A percentile compares a stretch with the other conserved stretches of the same genome.
phyloP scores from a whole-genome alignment of 2,329 filamentous ascomycete species.

The Clonostachys chloroleuca region DNA sequence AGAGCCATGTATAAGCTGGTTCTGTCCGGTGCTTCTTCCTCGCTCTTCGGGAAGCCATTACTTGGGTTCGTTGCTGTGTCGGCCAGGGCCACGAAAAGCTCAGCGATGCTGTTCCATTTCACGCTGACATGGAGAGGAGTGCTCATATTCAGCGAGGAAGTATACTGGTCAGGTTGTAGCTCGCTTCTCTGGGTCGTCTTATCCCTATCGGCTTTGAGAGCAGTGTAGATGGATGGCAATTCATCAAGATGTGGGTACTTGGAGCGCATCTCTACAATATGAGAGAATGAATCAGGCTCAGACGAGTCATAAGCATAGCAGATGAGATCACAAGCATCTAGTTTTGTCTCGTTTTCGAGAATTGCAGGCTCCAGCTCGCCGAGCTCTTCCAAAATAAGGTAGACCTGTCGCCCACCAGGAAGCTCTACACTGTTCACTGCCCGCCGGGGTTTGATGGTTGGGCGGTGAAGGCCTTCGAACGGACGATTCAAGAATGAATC shows the following conservation, averaged over 20 bases:
- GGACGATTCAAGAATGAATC: slow-evolving; percentile 88
- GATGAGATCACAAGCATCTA: slow-evolving; percentile 89
- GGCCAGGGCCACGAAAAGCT: slow-evolving; percentile 87
- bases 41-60: slow-evolving; percentile 81
- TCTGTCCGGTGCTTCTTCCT: slow-evolving; percentile 80
- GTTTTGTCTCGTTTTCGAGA: slow-evolving; percentile 82
- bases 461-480: slow-evolving; percentile 79
- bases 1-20: slow-evolving; percentile 83
- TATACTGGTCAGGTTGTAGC: slow-evolving; percentile 88
- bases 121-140: slow-evolving; percentile 92
- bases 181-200: slow-evolving; percentile 95
- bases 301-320: slow-evolving; percentile 97
- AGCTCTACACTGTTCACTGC: slow-evolving; percentile 96
- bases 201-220: slow-evolving; percentile 91
- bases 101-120: slow-evolving; percentile 88
- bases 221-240: slow-evolving; percentile 88
- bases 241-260: slow-evolving; percentile 81
- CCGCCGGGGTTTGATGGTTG: slow-evolving; percentile 90
- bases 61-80: slow-evolving; percentile 89
- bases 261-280: slow-evolving; percentile 77
- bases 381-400: slow-evolving; percentile 91
- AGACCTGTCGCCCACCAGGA: slow-evolving; percentile 93
- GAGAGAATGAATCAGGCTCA: slow-evolving; percentile 91
- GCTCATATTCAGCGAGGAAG: slow-evolving; percentile 78
- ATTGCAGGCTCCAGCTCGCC: slow-evolving; percentile 95